These are phyloP conservation scores for Pleurotus eryngii DNA, from an alignment of 768 basidiomycete genomes.

Conservation along the genomic window DNA sequence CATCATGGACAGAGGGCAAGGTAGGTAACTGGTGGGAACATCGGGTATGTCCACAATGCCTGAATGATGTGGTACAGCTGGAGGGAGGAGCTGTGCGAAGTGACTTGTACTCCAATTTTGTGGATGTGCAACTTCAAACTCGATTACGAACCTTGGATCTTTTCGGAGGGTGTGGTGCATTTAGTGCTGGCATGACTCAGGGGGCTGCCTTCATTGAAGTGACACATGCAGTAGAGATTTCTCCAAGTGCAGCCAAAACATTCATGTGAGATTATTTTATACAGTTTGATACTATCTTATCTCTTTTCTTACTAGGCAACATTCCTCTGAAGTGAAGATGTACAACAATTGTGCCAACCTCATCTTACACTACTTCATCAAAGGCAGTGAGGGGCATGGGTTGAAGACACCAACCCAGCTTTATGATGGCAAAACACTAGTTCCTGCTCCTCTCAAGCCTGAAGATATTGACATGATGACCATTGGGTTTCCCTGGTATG, in stretches of 20 bases:
- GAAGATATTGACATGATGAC: conserved; percentile 59
- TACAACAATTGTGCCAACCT: conserved; percentile 74
- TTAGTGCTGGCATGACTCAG: conserved; percentile 55
- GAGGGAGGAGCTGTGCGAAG: conserved; percentile 24
- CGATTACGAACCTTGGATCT: conserved; percentile 38
- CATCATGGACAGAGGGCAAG: too few species aligned
- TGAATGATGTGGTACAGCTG: conserved; percentile 20
- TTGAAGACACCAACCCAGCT: conserved; percentile 38
- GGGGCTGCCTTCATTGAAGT: conserved; percentile 51
- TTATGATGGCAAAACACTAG: conserved; percentile 26
- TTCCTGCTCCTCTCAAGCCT: conserved; percentile 46
- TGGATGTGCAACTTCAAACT: conserved; percentile 17
- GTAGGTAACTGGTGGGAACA: conserved; percentile 22
- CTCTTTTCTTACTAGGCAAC: conserved; percentile 33
- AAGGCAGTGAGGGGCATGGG: conserved; percentile 38
- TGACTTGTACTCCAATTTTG: conserved; percentile 31
- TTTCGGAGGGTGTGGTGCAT: conserved; percentile 58
- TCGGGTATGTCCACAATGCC: conserved; percentile 45
- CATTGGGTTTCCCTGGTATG: conserved; percentile 78
- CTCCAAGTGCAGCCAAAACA: conserved; percentile 72
- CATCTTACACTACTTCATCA: conserved; percentile 56
- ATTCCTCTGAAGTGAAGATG: conserved; percentile 48
- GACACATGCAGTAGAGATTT: conserved; percentile 67
- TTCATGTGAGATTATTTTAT: conserved; percentile 41
- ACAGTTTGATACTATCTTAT: neutral